These are phyloP conservation scores for Heliamphora pulchella DNA, from an alignment of 179 eudicot genomes.

Conservation along the genomic window DNA sequence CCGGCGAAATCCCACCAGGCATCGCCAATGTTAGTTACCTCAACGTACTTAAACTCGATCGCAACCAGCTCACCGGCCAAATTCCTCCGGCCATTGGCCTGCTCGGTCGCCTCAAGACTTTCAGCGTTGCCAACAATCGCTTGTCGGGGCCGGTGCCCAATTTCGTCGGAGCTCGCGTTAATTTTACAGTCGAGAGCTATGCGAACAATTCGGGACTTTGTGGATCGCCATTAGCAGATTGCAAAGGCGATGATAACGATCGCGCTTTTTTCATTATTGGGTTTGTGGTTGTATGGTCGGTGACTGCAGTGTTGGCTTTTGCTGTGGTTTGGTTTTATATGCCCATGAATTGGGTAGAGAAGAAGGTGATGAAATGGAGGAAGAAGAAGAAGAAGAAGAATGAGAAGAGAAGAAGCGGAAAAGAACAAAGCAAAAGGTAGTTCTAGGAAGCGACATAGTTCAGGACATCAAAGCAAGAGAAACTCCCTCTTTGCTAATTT, in stretches of 20 bases:
- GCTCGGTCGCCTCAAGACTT: constrained; percentile 42
- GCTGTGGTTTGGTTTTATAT: not conserved
- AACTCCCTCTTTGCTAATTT: too few relatives aligned
- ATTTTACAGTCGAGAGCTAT: constrained; percentile 26
- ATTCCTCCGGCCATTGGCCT: constrained; percentile 42
- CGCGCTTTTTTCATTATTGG: not conserved
- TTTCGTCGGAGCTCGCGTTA: constrained; percentile 11
- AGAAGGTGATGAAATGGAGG: too few relatives aligned
- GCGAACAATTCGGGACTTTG: constrained; percentile 58
- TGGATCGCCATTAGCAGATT: constrained; percentile 37
- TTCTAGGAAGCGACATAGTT: too few relatives aligned
- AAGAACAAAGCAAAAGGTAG: too few relatives aligned
- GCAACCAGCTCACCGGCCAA: constrained; percentile 50
- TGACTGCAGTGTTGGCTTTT: not conserved
- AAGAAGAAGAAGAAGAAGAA: too few relatives aligned
- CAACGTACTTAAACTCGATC: constrained; percentile 39
- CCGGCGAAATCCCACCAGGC: constrained; percentile 44
- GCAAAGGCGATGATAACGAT: constrained; percentile 14
- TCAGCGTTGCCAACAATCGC: constrained; percentile 44
- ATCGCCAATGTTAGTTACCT: constrained; percentile 44
- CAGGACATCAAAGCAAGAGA: too few relatives aligned
- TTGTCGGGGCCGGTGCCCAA: constrained; percentile 47
- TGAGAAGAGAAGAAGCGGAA: too few relatives aligned
- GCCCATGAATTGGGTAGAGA: not conserved
- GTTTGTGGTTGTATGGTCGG: not conserved